phyloP scores from a whole-genome alignment of 345 rosid species.

The Salix arbutifolia region DNA sequence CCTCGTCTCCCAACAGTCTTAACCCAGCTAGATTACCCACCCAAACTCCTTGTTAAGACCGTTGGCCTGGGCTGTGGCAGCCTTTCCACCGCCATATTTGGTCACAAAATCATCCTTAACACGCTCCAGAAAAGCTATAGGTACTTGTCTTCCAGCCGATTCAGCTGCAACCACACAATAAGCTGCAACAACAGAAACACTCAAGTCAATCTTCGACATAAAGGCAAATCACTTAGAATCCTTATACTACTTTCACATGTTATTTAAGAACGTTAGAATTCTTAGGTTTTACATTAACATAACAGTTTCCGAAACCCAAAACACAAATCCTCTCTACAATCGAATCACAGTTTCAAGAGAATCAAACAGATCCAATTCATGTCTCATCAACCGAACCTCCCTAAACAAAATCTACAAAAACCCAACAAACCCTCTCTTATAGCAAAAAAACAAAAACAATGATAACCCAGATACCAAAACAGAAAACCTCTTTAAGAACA shows the following conservation, averaged over 20 bases:
- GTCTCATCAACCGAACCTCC: not conserved
- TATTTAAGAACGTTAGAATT: not conserved
- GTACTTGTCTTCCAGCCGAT: conserved; percentile 19
- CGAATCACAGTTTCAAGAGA: not conserved
- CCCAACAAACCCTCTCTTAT: not conserved
- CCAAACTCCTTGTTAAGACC: conserved; percentile 29
- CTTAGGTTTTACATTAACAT: not conserved
- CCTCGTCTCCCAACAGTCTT: not conserved
- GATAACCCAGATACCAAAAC: not conserved
- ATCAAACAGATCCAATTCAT: not conserved
- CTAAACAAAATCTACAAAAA: not conserved
- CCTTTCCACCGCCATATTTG: conserved; percentile 17
- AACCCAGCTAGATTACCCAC: not conserved
- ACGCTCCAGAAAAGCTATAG: conserved; percentile 23
- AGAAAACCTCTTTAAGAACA: not conserved
- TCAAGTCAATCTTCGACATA: not conserved
- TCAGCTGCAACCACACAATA: conserved; percentile 26
- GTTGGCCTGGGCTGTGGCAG: conserved; percentile 17
- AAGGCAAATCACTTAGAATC: not conserved
- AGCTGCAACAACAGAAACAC: conserved; percentile 8
- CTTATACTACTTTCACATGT: not conserved
- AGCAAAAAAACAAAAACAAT: no score
- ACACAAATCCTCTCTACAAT: not conserved
- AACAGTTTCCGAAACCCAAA: not conserved
- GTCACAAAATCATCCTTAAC: conserved; percentile 17